Conservation (phyloP, 148 eudicot genomes). For the Pharnaceum exiguum region DNA sequence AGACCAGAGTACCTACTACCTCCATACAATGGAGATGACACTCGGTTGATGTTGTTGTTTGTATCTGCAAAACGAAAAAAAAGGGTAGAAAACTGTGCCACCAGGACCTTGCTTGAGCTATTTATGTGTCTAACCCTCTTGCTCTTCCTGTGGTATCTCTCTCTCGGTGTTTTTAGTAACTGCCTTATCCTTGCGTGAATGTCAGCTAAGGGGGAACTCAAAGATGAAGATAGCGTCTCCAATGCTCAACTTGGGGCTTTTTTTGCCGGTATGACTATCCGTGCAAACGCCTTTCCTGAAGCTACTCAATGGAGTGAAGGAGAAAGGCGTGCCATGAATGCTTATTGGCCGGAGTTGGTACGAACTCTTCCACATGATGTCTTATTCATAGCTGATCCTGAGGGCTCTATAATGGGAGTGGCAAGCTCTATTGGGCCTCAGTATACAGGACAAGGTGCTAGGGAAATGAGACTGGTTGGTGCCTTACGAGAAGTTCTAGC, state of each 20-base stretch:
- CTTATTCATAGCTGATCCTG: conserved; percentile 94
- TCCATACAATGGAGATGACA: too few relatives aligned
- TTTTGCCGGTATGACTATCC: conserved; percentile 91
- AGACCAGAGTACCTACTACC: too few relatives aligned
- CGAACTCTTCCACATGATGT: conserved; percentile 72
- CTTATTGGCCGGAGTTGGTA: conserved; percentile 83
- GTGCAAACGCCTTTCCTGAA: conserved; percentile 91
- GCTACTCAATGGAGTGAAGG: conserved; percentile 98
- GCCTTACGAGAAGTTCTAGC: conserved; percentile 93
- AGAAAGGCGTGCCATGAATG: conserved; percentile 79
- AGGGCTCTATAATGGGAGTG: conserved; percentile 78
- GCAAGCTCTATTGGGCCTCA: conserved; percentile 80
- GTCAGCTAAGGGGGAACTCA: conserved; percentile 86
- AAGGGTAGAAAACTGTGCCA: too few relatives aligned
- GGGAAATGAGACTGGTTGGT: conserved; percentile 96
- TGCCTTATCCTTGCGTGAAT: conserved; percentile 15
- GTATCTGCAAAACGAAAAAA: too few relatives aligned
- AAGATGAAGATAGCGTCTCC: conserved; percentile 68
- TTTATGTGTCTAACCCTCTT: too few relatives aligned
- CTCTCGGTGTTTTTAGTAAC: neutral
- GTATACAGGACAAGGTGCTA: conserved; percentile 66
- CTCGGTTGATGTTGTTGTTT: too few relatives aligned
- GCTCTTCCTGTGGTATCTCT: neutral
- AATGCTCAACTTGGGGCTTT: conserved; percentile 94
- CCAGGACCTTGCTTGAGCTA: too few relatives aligned